These are phyloP conservation scores for Cyclotella sp. DNA, from an alignment of 108 stramenopile genomes.

Conservation along the genomic window DNA sequence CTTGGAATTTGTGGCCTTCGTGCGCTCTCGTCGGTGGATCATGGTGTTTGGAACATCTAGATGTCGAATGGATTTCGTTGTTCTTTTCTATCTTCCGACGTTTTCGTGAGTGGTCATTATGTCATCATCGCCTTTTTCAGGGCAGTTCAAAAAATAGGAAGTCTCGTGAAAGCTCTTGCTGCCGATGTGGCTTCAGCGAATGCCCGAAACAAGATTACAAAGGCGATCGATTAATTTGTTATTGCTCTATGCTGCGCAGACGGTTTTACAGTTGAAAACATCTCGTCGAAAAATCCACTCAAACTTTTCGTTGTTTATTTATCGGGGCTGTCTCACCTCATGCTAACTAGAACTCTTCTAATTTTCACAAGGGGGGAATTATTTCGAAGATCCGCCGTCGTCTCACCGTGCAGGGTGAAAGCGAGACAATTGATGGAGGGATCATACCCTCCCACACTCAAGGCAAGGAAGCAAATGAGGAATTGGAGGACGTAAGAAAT, in stretches of 20 bases:
- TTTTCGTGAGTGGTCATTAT: too few species aligned
- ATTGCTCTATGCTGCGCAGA: too few species aligned
- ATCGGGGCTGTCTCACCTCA: neutral
- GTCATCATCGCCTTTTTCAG: too few species aligned
- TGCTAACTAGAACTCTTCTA: neutral
- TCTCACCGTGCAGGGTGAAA: conserved; percentile 83
- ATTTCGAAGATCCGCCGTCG: conserved; percentile 87
- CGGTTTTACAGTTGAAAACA: neutral
- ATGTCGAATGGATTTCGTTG: too few species aligned
- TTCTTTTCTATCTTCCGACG: too few species aligned
- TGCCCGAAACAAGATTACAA: too few species aligned
- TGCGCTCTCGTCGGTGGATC: too few species aligned
- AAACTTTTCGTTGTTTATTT: neutral
- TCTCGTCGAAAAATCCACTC: neutral
- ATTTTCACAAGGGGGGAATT: conserved; percentile 42
- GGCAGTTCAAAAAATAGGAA: too few species aligned
- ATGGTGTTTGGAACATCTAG: too few species aligned
- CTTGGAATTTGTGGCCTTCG: neutral
- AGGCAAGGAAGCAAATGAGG: conserved; percentile 15
- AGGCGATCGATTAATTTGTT: too few species aligned
- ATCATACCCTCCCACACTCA: neutral
- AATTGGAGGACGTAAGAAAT: conserved; percentile 42
- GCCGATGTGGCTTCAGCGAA: too few species aligned
- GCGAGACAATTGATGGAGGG: conserved; percentile 80
- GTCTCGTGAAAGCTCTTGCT: too few species aligned